A percentile compares a stretch with the other conserved stretches of the same genome.
phyloP scores from a whole-genome alignment of 495 filamentous ascomycete species.

The Hypoxylon perforatum region DNA sequence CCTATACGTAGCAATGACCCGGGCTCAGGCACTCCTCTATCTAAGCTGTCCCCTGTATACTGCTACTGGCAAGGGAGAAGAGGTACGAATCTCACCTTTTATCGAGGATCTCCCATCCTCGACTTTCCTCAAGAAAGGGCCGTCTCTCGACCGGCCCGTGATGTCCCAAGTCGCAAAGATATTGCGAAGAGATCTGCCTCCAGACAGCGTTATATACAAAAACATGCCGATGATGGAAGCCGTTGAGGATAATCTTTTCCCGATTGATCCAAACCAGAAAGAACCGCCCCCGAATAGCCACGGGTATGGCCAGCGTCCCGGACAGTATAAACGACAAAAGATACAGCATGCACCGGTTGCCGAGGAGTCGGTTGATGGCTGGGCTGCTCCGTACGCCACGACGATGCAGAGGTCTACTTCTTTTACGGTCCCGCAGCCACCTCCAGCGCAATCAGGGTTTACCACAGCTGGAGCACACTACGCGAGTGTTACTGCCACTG shows the following conservation, averaged over 20 bases:
- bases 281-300: slow-evolving; percentile 17
- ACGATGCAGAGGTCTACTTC: slow-evolving; percentile 57
- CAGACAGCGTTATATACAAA: slow-evolving; percentile 53
- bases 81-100: slow-evolving; percentile 54
- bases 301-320: slow-evolving; percentile 16
- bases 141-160: slow-evolving; percentile 56
- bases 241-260: slow-evolving; percentile 54
- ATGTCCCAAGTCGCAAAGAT: slow-evolving; percentile 55
- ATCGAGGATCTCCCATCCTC: slow-evolving; percentile 46
- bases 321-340: slow-evolving; percentile 46
- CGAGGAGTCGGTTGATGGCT: slow-evolving; percentile 38
- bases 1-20: slow-evolving; percentile 97
- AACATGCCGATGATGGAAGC: slow-evolving; percentile 53
- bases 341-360: slow-evolving; percentile 41
- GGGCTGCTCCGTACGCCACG: slow-evolving; percentile 52
- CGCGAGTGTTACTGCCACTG: slow-evolving; percentile 47
- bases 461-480: slow-evolving; percentile 56
- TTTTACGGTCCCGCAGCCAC: slow-evolving; percentile 52
- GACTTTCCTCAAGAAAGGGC: slow-evolving; percentile 55
- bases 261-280: slow-evolving; percentile 49
- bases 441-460: slow-evolving; percentile 49
- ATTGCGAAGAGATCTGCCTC: slow-evolving; percentile 52
- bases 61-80: slow-evolving; percentile 46
- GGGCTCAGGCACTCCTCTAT: slow-evolving; percentile 91
- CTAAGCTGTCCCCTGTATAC: slow-evolving; percentile 76